Base-by-base conservation (phyloP, 352 stramenopile genomes). In the Pythium oligandrum region DNA sequence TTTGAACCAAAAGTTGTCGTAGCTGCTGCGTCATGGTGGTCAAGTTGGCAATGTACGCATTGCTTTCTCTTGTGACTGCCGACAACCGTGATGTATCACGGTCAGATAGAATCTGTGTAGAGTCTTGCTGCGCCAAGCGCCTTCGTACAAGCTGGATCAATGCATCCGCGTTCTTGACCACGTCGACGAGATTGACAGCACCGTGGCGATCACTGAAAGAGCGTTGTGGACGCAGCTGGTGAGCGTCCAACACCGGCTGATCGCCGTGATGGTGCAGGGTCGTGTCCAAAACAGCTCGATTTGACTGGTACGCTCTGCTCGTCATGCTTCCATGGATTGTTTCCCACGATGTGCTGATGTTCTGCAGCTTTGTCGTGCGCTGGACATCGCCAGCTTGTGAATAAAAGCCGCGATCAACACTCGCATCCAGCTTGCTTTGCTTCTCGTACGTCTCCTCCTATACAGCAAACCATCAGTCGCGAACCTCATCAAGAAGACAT, bases 401-500 rank as follows among this genome's bases (percentile, higher is more conserved):
- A 35, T 71, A 78, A 26, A 80, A 61, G 2, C 61, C 57, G 1
- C 59, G 66, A 39, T 53, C 63, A 1, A 70, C 43, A 0, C 40
- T 62, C 4, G 57, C 50, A 32, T 82, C 70, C 0, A 80, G 46
- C 7, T 51, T 32, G 42, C 43, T 69, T 37, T 83, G 74, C n/a
- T 73, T 56, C 40, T 83, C 64, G 9, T 83, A 64, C 3, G 81
- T 47, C 51, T 62, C 53, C 66, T 73, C 55, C 74, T 84, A 34
- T 3, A 47, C n/a, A 36, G 1, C 5, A 48, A 35, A 30, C 6
- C 43, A 48, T 31, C 17, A 31, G 43, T 31, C 9, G 9, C 38
- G 38, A 12, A 12, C 38, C 38, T 8, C 38, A 4, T 45, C 9
- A 59, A 59, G n/a, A 9, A 43, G 35, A 43, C 11, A 36, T 4